Evolutionary conservation across 192 early-diverging fungal genomes (phyloP), one percentile per base, ranked within the genome.

Genomic region (Spizellomyces punctatus): DNA sequence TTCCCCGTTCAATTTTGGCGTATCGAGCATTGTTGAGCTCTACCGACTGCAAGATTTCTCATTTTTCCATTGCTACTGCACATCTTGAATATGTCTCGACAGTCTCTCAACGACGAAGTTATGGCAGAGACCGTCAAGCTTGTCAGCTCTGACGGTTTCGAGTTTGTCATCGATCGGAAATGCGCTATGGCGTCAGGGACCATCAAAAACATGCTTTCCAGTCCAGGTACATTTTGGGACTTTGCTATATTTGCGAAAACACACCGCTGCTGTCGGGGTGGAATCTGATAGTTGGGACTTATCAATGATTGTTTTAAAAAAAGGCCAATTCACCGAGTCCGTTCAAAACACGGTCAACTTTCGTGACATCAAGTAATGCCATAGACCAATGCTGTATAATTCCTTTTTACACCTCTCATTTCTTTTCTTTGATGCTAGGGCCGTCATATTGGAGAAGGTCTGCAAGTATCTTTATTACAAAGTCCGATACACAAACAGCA

Each of bases 401-500:
- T 46, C 43, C 36, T 61, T 6, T 19, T 65, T 8, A 42, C 17
- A 17, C 56, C 6, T 36, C 54, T 10, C 17, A 12, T 36, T 54
- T 64, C 8, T 46, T 17, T 43, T 45, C n/a, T 36, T 36, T 36
- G 21, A 22, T 54, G 16, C 14, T 71, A 95, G 94, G 66, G 97
- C 93, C 46, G 80, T 92, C 14, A 88, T 96, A 6, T 82, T 99
- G 45, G 96, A 99, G 72, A 94, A 91, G 62, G 93, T 98, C 10
- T 95, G 94, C 85, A 89, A 93, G 66, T 98, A 96, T 75, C 86
- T 97, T 46, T 91, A 93, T 78, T 97, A 95, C 82, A 96, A 96
- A 72, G 84, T 90, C 76, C 77, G 83, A 63, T 89, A 87, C 76
- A 84, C 83, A 14, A 88, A 89, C 64, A 82, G 85, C 10, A 73